A percentile compares a stretch with the other conserved stretches of the same genome.
These are phyloP conservation scores for Aureobasidium zeae DNA, from an alignment of 2,329 filamentous ascomycete genomes.

Conservation along the genomic window DNA sequence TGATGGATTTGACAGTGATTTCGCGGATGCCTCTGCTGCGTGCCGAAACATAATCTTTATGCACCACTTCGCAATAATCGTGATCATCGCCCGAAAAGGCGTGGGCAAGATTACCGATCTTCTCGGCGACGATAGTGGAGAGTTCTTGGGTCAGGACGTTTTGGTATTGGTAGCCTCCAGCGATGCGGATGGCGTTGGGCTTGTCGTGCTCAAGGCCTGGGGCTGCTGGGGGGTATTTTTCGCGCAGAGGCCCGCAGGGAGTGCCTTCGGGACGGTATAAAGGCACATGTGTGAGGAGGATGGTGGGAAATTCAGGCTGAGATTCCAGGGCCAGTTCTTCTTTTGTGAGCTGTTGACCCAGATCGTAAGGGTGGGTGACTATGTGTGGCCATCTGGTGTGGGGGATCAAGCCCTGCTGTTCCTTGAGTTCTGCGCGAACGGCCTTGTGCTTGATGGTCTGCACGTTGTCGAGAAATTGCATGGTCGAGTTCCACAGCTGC, in stretches of 20 bases:
- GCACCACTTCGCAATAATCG: conserved; percentile 88
- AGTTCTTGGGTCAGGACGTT: conserved; percentile 76
- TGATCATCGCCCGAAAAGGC: conserved; percentile 96
- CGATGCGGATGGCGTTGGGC: conserved; percentile 67
- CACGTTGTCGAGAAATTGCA: conserved; percentile 64
- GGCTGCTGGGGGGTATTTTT: conserved; percentile 67
- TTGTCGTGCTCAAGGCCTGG: conserved; percentile 45
- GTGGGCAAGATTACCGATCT: conserved; percentile 70
- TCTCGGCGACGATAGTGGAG: conserved; percentile 64
- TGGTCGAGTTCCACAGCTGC: conserved; percentile 65
- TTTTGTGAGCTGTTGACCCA: conserved; percentile 22
- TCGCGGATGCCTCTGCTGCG: conserved; percentile 52
- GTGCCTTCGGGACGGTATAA: conserved; percentile 74
- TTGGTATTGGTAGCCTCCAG: conserved; percentile 86
- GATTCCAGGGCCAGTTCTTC: conserved; percentile 28
- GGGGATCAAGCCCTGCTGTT: conserved; percentile 51
- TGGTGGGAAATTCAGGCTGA: conserved; percentile 61
- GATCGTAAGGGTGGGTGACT: conserved; percentile 25
- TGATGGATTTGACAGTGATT: conserved; percentile 91
- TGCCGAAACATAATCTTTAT: conserved; percentile 54
- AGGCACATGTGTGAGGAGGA: conserved; percentile 85
- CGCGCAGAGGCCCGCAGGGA: conserved; percentile 77
- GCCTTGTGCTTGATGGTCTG: conserved; percentile 57
- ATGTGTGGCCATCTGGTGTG: conserved; percentile 24
- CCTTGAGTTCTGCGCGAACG: conserved; percentile 58